These are phyloP conservation scores for Scheffersomyces stambukii DNA, from an alignment of 1,139 yeast species.

Conservation along the genomic window DNA sequence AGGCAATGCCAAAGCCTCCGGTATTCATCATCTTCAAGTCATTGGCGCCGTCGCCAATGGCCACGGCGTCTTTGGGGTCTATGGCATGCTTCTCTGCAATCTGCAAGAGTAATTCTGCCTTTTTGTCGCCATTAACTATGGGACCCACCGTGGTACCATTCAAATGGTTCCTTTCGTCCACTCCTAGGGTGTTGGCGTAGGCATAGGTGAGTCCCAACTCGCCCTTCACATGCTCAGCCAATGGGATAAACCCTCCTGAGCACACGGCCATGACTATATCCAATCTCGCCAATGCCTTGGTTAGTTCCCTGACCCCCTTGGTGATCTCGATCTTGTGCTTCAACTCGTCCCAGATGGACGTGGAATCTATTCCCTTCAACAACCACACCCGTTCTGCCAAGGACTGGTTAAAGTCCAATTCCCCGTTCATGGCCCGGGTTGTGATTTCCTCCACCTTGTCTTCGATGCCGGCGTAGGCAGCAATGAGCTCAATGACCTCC, in stretches of 20 bases:
- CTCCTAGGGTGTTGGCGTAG: conserved; percentile 71
- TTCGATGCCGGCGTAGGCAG: conserved; percentile 45
- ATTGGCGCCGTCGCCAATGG: conserved; percentile 97
- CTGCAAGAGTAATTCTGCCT: conserved; percentile 67
- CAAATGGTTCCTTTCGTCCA: conserved; percentile 46
- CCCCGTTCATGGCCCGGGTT: conserved; percentile 95
- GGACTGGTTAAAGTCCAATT: conserved; percentile 84
- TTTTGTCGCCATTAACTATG: conserved; percentile 80
- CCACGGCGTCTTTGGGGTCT: conserved; percentile 57
- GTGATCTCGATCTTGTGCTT: conserved; percentile 68
- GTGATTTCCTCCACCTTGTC: conserved; percentile 57
- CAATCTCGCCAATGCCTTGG: conserved; percentile 53
- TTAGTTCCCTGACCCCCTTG: conserved; percentile 74
- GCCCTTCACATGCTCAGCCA: conserved; percentile 72
- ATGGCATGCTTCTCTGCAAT: conserved; percentile 64
- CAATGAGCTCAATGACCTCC: conserved; percentile 94
- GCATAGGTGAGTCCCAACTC: conserved; percentile 79
- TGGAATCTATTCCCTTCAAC: conserved; percentile 74
- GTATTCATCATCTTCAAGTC: conserved; percentile 88
- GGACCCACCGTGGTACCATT: conserved; percentile 63
- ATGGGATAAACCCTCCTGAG: conserved; percentile 91
- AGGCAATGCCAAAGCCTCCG: conserved; percentile 94
- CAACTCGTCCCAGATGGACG: conserved; percentile 73
- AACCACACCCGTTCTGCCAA: conserved; percentile 69
- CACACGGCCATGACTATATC: conserved; percentile 81